These are phyloP conservation scores for Batkoa obscura DNA, from an alignment of 371 early-diverging fungal species.

Conservation along the genomic window DNA sequence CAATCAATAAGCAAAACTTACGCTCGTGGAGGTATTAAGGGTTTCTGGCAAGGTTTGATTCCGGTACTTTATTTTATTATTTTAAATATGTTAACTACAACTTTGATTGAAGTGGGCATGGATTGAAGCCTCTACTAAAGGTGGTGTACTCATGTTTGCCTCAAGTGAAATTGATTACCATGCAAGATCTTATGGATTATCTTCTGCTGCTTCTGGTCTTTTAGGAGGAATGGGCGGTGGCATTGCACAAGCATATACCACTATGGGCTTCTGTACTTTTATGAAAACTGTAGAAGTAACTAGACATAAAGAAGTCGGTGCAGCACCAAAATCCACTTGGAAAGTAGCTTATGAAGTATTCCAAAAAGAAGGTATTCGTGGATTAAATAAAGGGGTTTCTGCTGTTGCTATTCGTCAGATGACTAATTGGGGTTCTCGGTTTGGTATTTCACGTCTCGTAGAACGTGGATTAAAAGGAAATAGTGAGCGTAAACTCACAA, in stretches of 20 bases:
- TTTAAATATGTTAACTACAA: not conserved
- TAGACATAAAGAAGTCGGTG: slow-evolving; percentile 59
- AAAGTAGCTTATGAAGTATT: slow-evolving; percentile 75
- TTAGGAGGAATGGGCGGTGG: slow-evolving; percentile 86
- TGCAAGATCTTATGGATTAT: slow-evolving; percentile 25
- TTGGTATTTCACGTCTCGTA: slow-evolving; percentile 21
- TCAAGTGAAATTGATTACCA: slow-evolving; percentile 78
- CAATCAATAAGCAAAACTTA: slow-evolving; percentile 42
- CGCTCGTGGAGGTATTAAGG: slow-evolving; percentile 53
- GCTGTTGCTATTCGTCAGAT: slow-evolving; percentile 84
- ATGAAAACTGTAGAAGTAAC: slow-evolving; percentile 98
- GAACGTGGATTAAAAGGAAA: slow-evolving; percentile 4
- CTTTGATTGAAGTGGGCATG: slow-evolving; percentile 45
- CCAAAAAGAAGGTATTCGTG: slow-evolving; percentile 75
- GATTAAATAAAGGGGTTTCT: slow-evolving; percentile 87
- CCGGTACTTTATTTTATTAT: slow-evolving; percentile 12
- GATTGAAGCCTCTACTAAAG: slow-evolving; percentile 86
- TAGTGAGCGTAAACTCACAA: not conserved
- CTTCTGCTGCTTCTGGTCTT: slow-evolving; percentile 53
- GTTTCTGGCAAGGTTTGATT: slow-evolving; percentile 65
- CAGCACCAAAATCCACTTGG: slow-evolving; percentile 39
- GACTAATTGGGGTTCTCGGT: slow-evolving; percentile 94
- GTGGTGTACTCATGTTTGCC: slow-evolving; percentile 87
- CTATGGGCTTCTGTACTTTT: slow-evolving; percentile 97
- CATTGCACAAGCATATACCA: slow-evolving; percentile 81